Percentiles rank a stretch among this genome's conserved stretches.
phyloP scores from a whole-genome alignment of 768 basidiomycete species.

The Tricholoma matsutake region DNA sequence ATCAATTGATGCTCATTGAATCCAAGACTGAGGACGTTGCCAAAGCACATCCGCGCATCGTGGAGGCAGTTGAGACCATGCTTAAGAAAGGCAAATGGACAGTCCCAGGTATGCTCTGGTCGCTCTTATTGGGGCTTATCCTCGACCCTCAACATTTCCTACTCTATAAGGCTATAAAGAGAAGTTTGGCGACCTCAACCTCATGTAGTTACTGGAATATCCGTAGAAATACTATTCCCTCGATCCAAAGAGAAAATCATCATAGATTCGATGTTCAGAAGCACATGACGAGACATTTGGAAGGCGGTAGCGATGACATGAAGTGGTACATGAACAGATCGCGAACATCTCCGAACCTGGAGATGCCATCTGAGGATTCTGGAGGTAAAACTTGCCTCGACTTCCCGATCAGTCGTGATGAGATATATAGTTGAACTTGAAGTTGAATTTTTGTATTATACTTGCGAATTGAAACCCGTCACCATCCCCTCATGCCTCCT shows the following conservation, averaged over 20 bases:
- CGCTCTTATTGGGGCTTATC: not conserved
- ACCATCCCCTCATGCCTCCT: conserved; percentile 35
- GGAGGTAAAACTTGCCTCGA: not conserved
- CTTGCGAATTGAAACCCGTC: conserved; percentile 3
- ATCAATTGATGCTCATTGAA: conserved; percentile 2
- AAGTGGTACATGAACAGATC: not conserved
- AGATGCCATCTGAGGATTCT: not conserved
- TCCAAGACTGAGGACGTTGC: conserved; percentile 82
- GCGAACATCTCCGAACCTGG: not conserved
- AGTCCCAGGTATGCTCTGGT: conserved; percentile 70
- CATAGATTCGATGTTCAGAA: too few relatives aligned
- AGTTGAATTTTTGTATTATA: not conserved
- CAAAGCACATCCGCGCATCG: conserved; percentile 88
- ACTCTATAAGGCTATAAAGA: conserved; percentile 73
- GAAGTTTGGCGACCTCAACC: conserved; percentile 93
- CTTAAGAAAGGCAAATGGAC: conserved; percentile 98
- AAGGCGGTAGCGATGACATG: too few relatives aligned
- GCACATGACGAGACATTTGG: too few relatives aligned
- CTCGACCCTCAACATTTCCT: conserved; percentile 1
- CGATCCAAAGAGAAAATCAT: too few relatives aligned
- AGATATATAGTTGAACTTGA: not conserved
- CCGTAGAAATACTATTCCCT: not conserved
- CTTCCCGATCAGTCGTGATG: not conserved
- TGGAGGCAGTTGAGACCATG: conserved; percentile 91
- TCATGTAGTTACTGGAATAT: conserved; percentile 58